Percentiles rank a stretch among this genome's conserved stretches.
phyloP scores from a whole-genome alignment of 306 rosid species.

The Alnus glutinosa region DNA sequence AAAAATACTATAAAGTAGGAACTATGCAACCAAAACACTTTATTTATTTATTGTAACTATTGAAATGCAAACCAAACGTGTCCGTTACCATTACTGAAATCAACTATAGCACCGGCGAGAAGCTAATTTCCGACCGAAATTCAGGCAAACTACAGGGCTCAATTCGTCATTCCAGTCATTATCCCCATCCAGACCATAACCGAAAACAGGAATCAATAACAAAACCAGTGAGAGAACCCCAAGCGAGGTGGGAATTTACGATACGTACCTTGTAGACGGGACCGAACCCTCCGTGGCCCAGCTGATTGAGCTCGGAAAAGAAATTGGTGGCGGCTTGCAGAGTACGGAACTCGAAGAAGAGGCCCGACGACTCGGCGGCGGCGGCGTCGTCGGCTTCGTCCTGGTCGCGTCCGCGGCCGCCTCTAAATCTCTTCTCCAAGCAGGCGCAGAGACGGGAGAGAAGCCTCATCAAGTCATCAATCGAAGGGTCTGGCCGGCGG shows the following conservation, averaged over 20 bases:
- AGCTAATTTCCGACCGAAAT: no score
- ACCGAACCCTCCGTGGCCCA: conserved; percentile 96
- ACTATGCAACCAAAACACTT: no score
- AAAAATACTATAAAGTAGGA: no score
- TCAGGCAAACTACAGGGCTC: no score
- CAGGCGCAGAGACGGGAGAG: conserved; percentile 41
- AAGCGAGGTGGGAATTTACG: background rate
- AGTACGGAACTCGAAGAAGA: conserved; percentile 55
- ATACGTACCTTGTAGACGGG: conserved; percentile 74
- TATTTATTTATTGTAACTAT: no score
- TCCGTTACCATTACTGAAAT: no score
- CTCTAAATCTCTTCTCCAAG: conserved; percentile 28
- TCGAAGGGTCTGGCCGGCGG: background rate
- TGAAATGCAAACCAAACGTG: no score
- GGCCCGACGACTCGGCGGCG: conserved; percentile 37
- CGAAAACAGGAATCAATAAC: background rate
- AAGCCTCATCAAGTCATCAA: conserved; percentile 46
- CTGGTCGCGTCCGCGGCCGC: background rate
- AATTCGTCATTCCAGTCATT: no score
- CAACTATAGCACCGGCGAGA: no score
- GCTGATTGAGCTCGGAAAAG: conserved; percentile 68
- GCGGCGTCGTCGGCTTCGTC: conserved; percentile 11
- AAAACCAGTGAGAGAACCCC: background rate
- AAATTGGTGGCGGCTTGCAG: conserved; percentile 76
- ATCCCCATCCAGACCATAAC: no score